Base-by-base conservation (phyloP, 805 yeast species). In the Candida sanyiensis region DNA sequence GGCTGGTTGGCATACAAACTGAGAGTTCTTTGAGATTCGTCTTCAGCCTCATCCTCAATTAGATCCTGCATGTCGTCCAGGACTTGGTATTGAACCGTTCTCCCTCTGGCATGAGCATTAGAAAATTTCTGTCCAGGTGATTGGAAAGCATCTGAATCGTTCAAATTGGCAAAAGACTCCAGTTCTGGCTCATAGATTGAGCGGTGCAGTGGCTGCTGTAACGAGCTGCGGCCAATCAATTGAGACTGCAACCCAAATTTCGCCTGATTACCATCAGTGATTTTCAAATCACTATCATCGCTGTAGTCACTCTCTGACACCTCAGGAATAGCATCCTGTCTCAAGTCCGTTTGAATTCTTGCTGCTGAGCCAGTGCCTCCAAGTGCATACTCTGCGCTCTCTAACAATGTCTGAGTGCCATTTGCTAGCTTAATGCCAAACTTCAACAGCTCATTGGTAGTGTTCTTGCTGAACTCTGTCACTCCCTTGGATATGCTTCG, bases 1-100 rank as follows among this genome's bases (percentile, higher is more conserved):
- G 97, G 97, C 56, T 86, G 97, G 53, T 85, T 77, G 1, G 95
- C 86, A 58, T 88, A 87, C 16, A 83, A 66, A 61, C 94, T 84
- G 5, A 83, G 69, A 10, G 66, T 59, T 39, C 63, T 68, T 39
- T 64, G 71, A 4, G 56, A 51, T 19, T 56, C 59, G 28, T 50
- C 56, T 3, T 52, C 58, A 5, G 43, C 52, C 3, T 40, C 48
- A 20, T 45, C 45, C 6, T 37, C 45, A 4, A 22, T 16, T 9
- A 40, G 18, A 19, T 42, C 42, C 11, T 35, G 41, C 24, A 13
- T 19, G 19, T 42, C 49, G 21, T 37, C 45, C 25, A 33, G 23
- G n/a, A 29, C 23, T 13, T 20, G 35, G 29, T 26, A 16, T 15
- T 21, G 20, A 15, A 3, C 23, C 9, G 9, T 16, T 29, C 35